Conservation (phyloP, 305 asterid species). For the Fraxinus floribunda region DNA sequence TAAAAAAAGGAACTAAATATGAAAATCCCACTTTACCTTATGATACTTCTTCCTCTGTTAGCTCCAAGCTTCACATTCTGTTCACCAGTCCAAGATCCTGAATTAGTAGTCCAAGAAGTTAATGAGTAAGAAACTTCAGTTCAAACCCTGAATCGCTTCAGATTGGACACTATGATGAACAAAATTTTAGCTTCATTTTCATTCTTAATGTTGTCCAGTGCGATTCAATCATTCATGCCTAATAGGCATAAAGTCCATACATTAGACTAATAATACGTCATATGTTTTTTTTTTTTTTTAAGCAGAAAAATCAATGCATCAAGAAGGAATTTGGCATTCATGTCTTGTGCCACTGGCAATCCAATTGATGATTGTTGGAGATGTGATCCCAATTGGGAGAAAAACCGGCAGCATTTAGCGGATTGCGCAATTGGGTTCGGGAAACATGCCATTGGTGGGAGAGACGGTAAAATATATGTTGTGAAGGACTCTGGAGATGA, state of each 20-base stretch:
- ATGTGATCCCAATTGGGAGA: constrained; percentile 2
- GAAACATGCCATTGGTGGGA: constrained; percentile 10
- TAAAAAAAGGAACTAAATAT: constrained; percentile 18
- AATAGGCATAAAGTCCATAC: not conserved
- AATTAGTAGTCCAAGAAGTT: constrained; percentile 61
- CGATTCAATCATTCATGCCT: not conserved
- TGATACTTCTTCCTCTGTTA: constrained; percentile 34
- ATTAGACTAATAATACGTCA: not conserved
- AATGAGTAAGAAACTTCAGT: constrained; percentile 45
- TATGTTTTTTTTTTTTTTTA: not conserved
- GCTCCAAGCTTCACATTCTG: constrained; percentile 36
- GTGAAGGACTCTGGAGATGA: not conserved
- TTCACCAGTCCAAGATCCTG: constrained; percentile 63
- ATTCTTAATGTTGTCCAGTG: not conserved
- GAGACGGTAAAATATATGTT: not conserved
- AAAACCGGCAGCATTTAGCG: not conserved
- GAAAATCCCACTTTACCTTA: constrained; percentile 39
- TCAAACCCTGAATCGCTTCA: not conserved
- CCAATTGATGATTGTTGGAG: constrained; percentile 18
- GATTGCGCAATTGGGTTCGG: constrained; percentile 5
- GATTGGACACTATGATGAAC: not conserved
- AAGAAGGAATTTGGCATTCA: constrained; percentile 3
- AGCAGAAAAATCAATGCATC: not conserved
- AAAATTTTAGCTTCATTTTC: not conserved
- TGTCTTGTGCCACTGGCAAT: constrained; percentile 2